phyloP scores from a whole-genome alignment of 2,329 filamentous ascomycete genomes.

The Didymella pomorum region DNA sequence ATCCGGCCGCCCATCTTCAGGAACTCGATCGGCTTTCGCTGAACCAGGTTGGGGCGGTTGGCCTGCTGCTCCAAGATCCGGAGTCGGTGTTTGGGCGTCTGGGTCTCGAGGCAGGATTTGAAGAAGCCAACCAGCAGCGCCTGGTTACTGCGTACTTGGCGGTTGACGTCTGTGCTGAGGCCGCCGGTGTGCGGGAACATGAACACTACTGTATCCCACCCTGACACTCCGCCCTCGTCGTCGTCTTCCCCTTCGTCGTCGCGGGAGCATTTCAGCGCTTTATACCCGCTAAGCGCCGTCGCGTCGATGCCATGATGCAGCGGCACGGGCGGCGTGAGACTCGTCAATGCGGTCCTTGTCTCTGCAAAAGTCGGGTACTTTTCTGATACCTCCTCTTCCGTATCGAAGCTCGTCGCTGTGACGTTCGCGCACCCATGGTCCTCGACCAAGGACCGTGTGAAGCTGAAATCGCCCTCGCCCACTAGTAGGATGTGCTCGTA shows the following conservation, averaged over 20 bases:
- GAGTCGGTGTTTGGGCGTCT: conserved; percentile 25
- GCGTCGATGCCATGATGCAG: conserved; percentile 70
- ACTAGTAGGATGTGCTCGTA: conserved; percentile 76
- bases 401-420: conserved; percentile 74
- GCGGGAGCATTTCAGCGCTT: conserved; percentile 32
- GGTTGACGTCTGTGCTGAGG: conserved; percentile 88
- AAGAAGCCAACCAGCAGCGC: conserved; percentile 46
- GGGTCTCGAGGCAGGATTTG: conserved; percentile 35
- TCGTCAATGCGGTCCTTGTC: conserved; percentile 40
- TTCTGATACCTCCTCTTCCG: conserved; percentile 61
- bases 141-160: conserved; percentile 86
- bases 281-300: conserved; percentile 57
- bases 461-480: conserved; percentile 83
- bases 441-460: conserved; percentile 70
- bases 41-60: conserved; percentile 37
- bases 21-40: conserved; percentile 46
- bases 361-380: conserved; percentile 58
- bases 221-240: conserved; percentile 29
- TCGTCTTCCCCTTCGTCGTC: conserved; percentile 31
- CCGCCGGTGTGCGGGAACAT: conserved; percentile 98
- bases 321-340: conserved; percentile 47
- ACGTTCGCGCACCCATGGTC: conserved; percentile 72
- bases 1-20: conserved; percentile 65
- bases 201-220: conserved; percentile 84
- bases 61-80: conserved; percentile 24